Evolutionary conservation across 305 asterid genomes (phyloP).

Genomic region (Monarda citriodora): DNA sequence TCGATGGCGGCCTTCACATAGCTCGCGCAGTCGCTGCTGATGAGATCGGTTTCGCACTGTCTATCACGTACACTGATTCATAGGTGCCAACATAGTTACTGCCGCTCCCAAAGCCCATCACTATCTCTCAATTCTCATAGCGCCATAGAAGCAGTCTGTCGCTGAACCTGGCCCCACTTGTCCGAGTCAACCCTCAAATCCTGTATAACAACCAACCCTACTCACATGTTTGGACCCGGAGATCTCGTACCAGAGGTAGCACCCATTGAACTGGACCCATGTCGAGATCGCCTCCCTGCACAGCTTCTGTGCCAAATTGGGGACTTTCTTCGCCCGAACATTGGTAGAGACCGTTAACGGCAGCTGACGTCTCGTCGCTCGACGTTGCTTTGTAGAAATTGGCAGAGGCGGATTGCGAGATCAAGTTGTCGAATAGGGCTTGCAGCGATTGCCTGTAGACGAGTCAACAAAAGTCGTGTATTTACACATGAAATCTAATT

Average conservation of each 20-base stretch:
- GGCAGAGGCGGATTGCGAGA: conserved; percentile 50
- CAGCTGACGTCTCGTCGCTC: conserved; percentile 30
- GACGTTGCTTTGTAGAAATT: conserved; percentile 53
- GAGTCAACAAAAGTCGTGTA: too few relatives aligned
- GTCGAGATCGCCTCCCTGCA: conserved; percentile 77
- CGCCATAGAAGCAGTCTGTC: conserved; percentile 63
- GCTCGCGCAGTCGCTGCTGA: conserved; percentile 67
- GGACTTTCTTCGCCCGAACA: conserved; percentile 57
- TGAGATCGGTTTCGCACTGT: conserved; percentile 90
- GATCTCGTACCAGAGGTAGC: conserved; percentile 77
- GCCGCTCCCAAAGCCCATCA: conserved; percentile 55
- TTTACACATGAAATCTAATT: too few relatives aligned
- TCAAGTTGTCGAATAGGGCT: conserved; percentile 33
- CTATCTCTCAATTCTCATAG: conserved; percentile 68
- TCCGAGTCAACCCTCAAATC: conserved; percentile 74
- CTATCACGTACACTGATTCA: too few relatives aligned
- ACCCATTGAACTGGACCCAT: conserved; percentile 74
- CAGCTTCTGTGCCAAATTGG: conserved; percentile 37
- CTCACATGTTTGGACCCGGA: conserved; percentile 56
- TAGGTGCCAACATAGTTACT: conserved; percentile 74
- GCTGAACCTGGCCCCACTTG: conserved; percentile 70
- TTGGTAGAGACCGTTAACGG: conserved; percentile 57
- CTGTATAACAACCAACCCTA: conserved; percentile 62
- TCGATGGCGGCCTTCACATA: conserved; percentile 74
- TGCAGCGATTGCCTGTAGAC: conserved; percentile 33